A percentile compares a stretch with the other conserved stretches of the same genome.
phyloP scores from a whole-genome alignment of 139 green algal genomes.

The Pycnococcus provasolii region DNA sequence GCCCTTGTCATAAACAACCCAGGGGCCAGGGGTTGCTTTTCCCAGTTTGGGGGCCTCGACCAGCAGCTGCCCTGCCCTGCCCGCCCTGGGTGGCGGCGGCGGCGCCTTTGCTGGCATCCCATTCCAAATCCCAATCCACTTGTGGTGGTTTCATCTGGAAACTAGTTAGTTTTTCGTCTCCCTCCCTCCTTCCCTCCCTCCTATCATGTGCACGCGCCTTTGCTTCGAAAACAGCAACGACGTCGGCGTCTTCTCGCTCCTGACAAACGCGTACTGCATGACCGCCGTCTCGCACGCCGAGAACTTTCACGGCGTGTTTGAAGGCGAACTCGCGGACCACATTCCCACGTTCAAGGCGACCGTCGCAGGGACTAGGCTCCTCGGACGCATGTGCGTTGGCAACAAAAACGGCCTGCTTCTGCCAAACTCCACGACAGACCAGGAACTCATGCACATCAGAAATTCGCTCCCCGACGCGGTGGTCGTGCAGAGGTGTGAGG shows the following conservation, averaged over 20 bases:
- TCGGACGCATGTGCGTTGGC: conserved; percentile 64
- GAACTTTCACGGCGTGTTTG: conserved; percentile 98
- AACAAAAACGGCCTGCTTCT: conserved; percentile 97
- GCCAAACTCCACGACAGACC: conserved; percentile 87
- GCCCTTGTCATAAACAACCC: too few relatives aligned
- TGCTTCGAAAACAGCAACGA: conserved; percentile 96
- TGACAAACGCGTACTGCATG: conserved; percentile 92
- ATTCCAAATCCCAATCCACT: too few relatives aligned
- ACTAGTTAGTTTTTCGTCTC: too few relatives aligned
- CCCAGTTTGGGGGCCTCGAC: too few relatives aligned
- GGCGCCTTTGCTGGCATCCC: too few relatives aligned
- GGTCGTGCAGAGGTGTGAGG: conserved; percentile 92
- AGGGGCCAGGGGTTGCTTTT: too few relatives aligned
- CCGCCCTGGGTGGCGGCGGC: too few relatives aligned
- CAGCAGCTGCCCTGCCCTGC: too few relatives aligned
- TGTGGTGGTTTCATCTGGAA: too few relatives aligned
- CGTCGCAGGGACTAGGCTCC: conserved; percentile 83
- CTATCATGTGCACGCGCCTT: conserved; percentile 54
- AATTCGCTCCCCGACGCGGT: conserved; percentile 95
- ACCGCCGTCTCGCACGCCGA: conserved; percentile 78
- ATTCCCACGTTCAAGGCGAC: conserved; percentile 92
- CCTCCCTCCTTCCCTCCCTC: not conserved
- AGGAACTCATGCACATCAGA: conserved; percentile 93
- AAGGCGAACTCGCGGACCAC: conserved; percentile 88
- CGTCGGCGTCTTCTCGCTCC: conserved; percentile 87